phyloP scores from a whole-genome alignment of 2,329 filamentous ascomycete species.

The Thelonectria discophora region DNA sequence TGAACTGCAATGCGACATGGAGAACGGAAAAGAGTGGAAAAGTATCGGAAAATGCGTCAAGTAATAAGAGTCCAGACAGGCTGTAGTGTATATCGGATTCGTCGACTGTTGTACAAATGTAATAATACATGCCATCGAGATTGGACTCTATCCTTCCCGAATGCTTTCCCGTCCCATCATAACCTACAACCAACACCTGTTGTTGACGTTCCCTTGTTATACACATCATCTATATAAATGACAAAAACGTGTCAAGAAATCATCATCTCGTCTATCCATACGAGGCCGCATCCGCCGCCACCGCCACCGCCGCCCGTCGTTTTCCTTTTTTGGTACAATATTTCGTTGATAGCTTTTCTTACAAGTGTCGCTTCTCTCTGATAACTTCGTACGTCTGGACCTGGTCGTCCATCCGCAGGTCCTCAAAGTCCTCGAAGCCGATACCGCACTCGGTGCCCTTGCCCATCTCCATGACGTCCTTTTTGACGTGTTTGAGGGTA shows the following conservation, averaged over 20 bases:
- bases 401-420: conserved; percentile 81
- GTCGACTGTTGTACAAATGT: conserved; percentile 2
- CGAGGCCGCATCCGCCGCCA: conserved; percentile 2
- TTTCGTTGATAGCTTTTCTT: conserved; percentile 37
- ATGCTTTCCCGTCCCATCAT: conserved; percentile 6
- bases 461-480: conserved; percentile 86
- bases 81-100: background rate
- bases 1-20: background rate
- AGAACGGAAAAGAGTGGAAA: background rate
- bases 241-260: conserved; percentile 3
- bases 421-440: conserved; percentile 81
- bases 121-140: conserved; percentile 25
- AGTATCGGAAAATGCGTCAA: background rate
- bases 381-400: conserved; percentile 89
- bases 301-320: background rate
- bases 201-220: conserved; percentile 11
- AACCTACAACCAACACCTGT: conserved; percentile 22
- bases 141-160: conserved; percentile 8
- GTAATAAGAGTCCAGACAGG: background rate
- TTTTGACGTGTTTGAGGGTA: conserved; percentile 91
- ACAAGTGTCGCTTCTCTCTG: conserved; percentile 71
- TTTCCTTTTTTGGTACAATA: conserved; percentile 30
- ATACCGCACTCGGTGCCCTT: conserved; percentile 96
- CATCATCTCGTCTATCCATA: background rate
- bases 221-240: conserved; percentile 23